Percentiles rank a stretch among this genome's conserved stretches.
These are phyloP conservation scores for Polyrhizophydium stewartii DNA, from an alignment of 371 early-diverging fungal genomes.

Conservation along the genomic window DNA sequence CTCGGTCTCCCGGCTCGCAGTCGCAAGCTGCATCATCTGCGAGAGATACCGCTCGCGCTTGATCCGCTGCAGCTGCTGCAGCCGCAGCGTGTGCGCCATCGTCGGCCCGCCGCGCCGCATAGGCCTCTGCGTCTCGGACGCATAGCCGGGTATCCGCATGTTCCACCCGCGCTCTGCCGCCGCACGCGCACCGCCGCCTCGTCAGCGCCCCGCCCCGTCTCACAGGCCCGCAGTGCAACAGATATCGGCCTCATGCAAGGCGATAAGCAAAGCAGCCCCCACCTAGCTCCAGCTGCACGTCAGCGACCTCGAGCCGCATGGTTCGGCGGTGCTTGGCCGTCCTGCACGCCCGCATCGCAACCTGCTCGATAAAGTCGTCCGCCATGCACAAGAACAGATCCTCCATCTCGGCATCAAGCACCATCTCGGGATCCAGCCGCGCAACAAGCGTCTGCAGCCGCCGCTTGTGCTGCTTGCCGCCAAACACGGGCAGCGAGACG, in stretches of 20 bases:
- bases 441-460: conserved; percentile 80
- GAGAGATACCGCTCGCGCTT: background rate
- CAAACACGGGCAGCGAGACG: background rate
- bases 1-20: background rate
- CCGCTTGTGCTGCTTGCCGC: background rate
- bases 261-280: conserved; percentile 13
- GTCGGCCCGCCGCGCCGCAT: background rate
- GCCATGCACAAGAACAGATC: conserved; percentile 64
- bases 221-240: too few relatives aligned
- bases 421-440: conserved; percentile 81
- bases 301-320: conserved; percentile 79
- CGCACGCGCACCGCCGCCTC: too few relatives aligned
- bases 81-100: conserved; percentile 6
- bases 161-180: conserved; percentile 89
- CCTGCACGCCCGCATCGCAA: conserved; percentile 78
- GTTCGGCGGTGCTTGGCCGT: conserved; percentile 89
- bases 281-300: conserved; percentile 88
- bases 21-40: background rate
- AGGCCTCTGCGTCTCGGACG: conserved; percentile 45
- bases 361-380: conserved; percentile 89
- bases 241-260: background rate
- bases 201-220: too few relatives aligned
- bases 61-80: conserved; percentile 1
- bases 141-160: conserved; percentile 88
- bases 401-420: conserved; percentile 85